Base-by-base conservation (phyloP, 352 stramenopile genomes). In the Phytophthora aleatoria region DNA sequence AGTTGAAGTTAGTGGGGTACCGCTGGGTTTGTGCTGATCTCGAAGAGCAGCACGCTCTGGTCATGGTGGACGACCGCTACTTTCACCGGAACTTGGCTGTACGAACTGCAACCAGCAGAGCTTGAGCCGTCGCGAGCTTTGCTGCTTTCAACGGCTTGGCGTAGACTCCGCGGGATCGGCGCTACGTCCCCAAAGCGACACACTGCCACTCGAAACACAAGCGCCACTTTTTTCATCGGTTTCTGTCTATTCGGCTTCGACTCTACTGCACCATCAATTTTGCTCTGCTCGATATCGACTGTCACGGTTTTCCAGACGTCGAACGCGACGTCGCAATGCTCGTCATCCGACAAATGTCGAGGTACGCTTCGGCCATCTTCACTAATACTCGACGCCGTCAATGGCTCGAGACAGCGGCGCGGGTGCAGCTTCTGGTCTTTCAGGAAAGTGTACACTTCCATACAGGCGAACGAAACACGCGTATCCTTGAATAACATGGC, bases 401-500 rank as follows among this genome's bases (percentile, higher is more conserved):
- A n/a, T 24, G 57, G 39, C 36, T 73, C 43, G 11, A 75, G 35
- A 43, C 79, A 76, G 7, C 85, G 79, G 3, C 80, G 76, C 2
- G 85, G 83, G 20, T 91, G 76, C 39, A 94, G 80, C 65, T 92
- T 78, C 54, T 83, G 69, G 41, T 79, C 71, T 50, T 90, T 90
- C 24, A 94, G 69, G 38, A 80, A 88, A 12, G 49, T 53, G 61
- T 94, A 94, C 30, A 77, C 77, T 10, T 81, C 67, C 13, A 87
- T 52, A 44, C 77, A 87, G 11, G 74, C 63, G 9, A 73, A 45
- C 12, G 79, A 83, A 27, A 78, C 72, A 6, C 61, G 56, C 1
- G 64, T 26, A 39, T 77, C 41, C 13, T 51, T 48, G n/a, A 73
- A 47, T 26, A 84, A 8, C 20, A 79, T 59, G n/a, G 61, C 47